Evolutionary conservation across 148 eudicot species (phyloP), one percentile per base, ranked within the genome.

Genomic region (Camellia sinensis): DNA sequence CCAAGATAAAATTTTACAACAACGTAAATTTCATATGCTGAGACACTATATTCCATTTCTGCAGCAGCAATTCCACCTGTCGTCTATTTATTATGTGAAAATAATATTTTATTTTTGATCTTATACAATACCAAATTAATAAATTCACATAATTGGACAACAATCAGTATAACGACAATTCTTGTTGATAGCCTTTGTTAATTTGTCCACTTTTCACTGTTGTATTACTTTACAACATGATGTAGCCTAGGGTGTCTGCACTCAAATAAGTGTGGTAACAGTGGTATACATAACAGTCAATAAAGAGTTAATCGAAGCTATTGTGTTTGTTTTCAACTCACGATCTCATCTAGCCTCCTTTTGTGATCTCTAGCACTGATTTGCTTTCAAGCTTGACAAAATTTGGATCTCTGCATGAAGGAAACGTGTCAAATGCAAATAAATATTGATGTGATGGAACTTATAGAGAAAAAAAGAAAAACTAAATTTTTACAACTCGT

Each of bases 321-420:
- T 48, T 45, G 13, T 15, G 8, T 41, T 37, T 67, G 48, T 53
- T 63, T 78, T 67, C 29, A 77, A 65, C 52, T 13, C 71, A 29
- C 18, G 1, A 15, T 52, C 72, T 52, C 73, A 67, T 53, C 29
- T 53, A 37, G 67, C 62, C 45, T 40, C n/a, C 18, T 67, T 50
- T 76, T 76, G 50, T 17, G 48, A 66, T 54, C 72, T 66, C 61
- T 29, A 64, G 46, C 48, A 14, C n/a, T 18, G 71, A 77, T 40
- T 61, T 67, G 62, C 18, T 64, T 66, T 67, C 29, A 53, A 40
- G 61, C 73, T 66, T 78, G 52, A 56, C 29, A 53, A 77, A 78
- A 52, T 18, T 29, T 22, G 71, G 7, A 41, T 0, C 40, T 12
- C 62, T 78, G 80, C 72, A 15, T 41, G 37, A 67, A 9, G 4